These are phyloP conservation scores for Diplodia sapinea DNA, from an alignment of 2,329 filamentous ascomycete genomes.

Conservation along the genomic window DNA sequence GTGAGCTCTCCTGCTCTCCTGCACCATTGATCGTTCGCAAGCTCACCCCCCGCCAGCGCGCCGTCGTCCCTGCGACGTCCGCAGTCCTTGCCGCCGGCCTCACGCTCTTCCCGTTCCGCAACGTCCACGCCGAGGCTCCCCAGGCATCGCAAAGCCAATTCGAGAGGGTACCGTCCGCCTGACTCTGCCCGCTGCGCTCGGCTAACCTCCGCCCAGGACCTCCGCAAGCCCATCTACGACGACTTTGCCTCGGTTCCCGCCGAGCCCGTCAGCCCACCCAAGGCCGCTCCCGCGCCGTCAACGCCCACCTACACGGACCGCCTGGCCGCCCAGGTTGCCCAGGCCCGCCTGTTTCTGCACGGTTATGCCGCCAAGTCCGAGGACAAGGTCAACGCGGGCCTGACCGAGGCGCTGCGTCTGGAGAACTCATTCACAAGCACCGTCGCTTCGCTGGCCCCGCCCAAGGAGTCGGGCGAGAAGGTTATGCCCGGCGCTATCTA, in stretches of 20 bases:
- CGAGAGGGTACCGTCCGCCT: conserved; percentile 9
- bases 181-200: not conserved
- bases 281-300: conserved; percentile 43
- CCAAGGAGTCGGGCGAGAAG: conserved; percentile 83
- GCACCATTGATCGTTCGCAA: conserved; percentile 32
- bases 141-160: conserved; percentile 14
- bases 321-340: conserved; percentile 80
- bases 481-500: conserved; percentile 90
- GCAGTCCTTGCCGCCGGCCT: conserved; percentile 52
- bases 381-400: conserved; percentile 79
- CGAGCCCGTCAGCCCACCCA: conserved; percentile 35
- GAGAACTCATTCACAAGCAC: conserved; percentile 91
- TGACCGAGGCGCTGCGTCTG: conserved; percentile 80
- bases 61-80: conserved; percentile 55
- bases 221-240: conserved; percentile 77
- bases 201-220: conserved; percentile 33
- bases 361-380: conserved; percentile 75
- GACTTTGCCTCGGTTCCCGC: conserved; percentile 53
- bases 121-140: conserved; percentile 57
- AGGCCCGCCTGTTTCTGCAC: conserved; percentile 81
- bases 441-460: conserved; percentile 83
- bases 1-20: conserved; percentile 44
- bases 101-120: conserved; percentile 54
- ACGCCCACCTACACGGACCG: conserved; percentile 84
- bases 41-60: conserved; percentile 50